Evolutionary conservation across 805 yeast species (phyloP), one percentile per base, ranked within the genome.

Genomic region (Yamadazyma olivae): DNA sequence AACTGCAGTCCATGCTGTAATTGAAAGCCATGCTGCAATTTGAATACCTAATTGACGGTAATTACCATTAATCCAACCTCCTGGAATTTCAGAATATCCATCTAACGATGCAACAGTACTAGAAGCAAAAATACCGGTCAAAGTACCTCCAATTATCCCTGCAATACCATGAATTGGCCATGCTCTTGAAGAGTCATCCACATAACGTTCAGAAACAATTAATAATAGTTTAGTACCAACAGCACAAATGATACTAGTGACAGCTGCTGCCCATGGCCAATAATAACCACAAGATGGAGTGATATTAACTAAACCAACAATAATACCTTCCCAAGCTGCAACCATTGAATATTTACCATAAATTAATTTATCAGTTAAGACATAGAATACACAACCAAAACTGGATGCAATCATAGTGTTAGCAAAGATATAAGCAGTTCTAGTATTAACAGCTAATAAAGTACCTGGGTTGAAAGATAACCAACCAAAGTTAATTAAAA

Each of bases 371-470:
- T 77, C 81, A 32, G 65, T 54, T 2, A 59, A 34, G 20, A 68
- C 62, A 58, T 72, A 76, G 3, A 71, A 51, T 25, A 71, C 43
- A 18, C 67, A 63, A 5, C 79, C 79, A 41, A 60, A 57, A 1
- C 73, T 56, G 1, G 80, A 77, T 0, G 79, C 75, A 13, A 75
- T 49, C 44, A 74, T 69, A 3, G 82, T 75, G 47, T 70, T 70
- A 35, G 66, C 59, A 56, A 67, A 61, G 32, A 69, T 69, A 50
- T 69, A 69, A 22, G 71, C 73, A 4, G 74, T 68, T 54, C 75
- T 60, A 4, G 46, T 45, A 23, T 56, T 64, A 28, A 69, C 70
- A 2, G 66, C 35, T 10, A 69, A 51, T 30, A 68, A 50, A 13
- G 75, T 68, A 25, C 74, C 75, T 10, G 72, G 58, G 45, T 70